Evolutionary conservation across 2,329 filamentous ascomycete genomes (phyloP), one percentile per base, ranked within the genome.

Genomic region (Cephalotrichum gorgonifer): DNA sequence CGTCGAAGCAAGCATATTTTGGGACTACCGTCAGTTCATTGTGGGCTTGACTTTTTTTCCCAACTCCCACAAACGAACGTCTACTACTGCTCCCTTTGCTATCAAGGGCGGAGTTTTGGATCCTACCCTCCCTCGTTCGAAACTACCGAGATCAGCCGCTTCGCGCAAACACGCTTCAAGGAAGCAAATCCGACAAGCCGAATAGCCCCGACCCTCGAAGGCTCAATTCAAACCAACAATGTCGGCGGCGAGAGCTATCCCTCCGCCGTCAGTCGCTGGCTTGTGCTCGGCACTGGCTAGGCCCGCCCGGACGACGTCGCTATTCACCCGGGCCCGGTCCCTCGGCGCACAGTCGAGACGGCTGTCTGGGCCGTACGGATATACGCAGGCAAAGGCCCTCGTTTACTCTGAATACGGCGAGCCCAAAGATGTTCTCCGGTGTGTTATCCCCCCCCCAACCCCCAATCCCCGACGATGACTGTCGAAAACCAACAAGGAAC

Each of bases 381-480:
- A 93, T 68, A 87, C 85, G 39, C 86, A 91, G 67, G 83, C 86
- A 54, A 90, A 89, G 70, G 79, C 84, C n/a, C 79, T 93, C 55
- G 80, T 86, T 43, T 88, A 87, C 64, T 78, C 79, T 38, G 74
- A 83, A 53, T 80, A 83, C 61, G 87, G 88, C 62, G 85, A 90
- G 62, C 87, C 87, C 1, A 72, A 74, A 39, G 79, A 88, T 56
- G 85, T 88, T 2, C 64, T 86, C 28, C 75, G 69, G 80, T 82
- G 62, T 43, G 71, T 55, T 14, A 9, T 17, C 12, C 25, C 44
- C 28, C 14, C 27, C 3, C 42, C 28, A 3, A 11, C 20, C 41
- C 23, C 35, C 14, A 6, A 3, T 3, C 35, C 35, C n/a, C n/a
- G 3, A 20, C 35, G 2, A 20, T 3, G n/a, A n/a, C n/a, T n/a